phyloP scores from a whole-genome alignment of 2,329 filamentous ascomycete genomes.

The Thelonectria discophora region DNA sequence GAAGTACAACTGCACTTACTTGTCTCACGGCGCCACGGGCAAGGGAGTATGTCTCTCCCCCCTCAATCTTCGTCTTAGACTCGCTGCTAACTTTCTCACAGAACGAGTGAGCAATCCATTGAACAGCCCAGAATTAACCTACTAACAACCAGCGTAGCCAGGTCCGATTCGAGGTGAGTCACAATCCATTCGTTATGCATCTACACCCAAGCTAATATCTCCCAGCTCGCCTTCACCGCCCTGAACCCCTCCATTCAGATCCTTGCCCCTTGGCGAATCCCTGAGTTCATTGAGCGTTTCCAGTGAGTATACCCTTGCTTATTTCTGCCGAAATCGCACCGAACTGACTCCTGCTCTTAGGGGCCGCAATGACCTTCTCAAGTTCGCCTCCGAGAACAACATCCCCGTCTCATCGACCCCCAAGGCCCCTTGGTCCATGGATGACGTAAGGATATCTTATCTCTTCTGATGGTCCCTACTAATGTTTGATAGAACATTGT shows the following conservation, averaged over 20 bases:
- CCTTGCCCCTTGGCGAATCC: constrained; percentile 78
- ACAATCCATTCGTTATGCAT: constrained; percentile 49
- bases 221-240: constrained; percentile 10
- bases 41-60: too few species aligned
- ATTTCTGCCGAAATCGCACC: background rate
- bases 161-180: constrained; percentile 55
- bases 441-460: constrained; percentile 33
- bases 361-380: constrained; percentile 76
- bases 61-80: too few species aligned
- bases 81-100: too few species aligned
- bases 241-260: constrained; percentile 72
- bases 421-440: constrained; percentile 73
- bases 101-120: constrained; percentile 41
- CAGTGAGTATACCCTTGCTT: constrained; percentile 44
- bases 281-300: constrained; percentile 76
- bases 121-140: too few species aligned
- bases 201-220: background rate
- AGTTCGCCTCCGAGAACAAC: constrained; percentile 72
- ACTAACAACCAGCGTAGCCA: constrained; percentile 40
- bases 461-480: background rate
- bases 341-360: background rate
- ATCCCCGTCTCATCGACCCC: constrained; percentile 79
- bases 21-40: background rate
- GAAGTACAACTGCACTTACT: constrained; percentile 44
- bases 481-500: constrained; percentile 65